Base-by-base conservation (phyloP, 192 early-diverging fungal genomes). In the Chytriomyces sp. region DNA sequence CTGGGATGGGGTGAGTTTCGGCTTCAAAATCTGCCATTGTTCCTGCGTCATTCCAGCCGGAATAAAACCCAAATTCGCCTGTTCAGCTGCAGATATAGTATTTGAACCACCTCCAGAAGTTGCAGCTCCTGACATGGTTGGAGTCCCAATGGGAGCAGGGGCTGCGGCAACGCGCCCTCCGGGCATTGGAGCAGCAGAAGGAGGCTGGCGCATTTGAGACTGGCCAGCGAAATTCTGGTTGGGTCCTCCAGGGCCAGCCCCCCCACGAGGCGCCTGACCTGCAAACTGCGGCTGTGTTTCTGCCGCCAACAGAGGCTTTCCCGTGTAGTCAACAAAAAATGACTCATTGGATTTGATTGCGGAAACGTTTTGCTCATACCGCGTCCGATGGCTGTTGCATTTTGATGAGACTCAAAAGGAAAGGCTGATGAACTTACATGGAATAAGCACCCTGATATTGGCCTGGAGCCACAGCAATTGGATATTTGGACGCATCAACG, bases 391-490 rank as follows among this genome's bases (percentile, higher is more conserved):
- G 22, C 72, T 73, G 41, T 25, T 32, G 22, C 53, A 41, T 41
- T 28, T 49, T 40, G 72, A 61, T 26, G 28, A 14, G 41, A 49
- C n/a, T 54, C 40, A 4, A n/a, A 58, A 39, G 12, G 52, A 22
- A 38, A 57, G 25, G n/a, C 34, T 49, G 14, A 5, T 19, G 52
- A 36, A 64, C 71, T 36, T 80, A 82, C 67, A 85, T 36, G 8
- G 80, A 64, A 52, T 66, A 58, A 10, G 67, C 64, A 6, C 68
- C 82, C 53, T 86, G 85, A 72, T 83, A 82, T 49, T 86, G 85
- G 8, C 79, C 77, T 25, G 71, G 76, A 30, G 82, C 79, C 28
- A 86, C 39, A 4, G 82, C 78, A 12, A 86, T 17, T 4, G 85
- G 85, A 72, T 80, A 86, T 32, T 39, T 7, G 12, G 60, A 52